A percentile compares a stretch with the other conserved stretches of the same genome.
Conservation (phyloP, 768 basidiomycete genomes). For the Pleurotus platypus region DNA sequence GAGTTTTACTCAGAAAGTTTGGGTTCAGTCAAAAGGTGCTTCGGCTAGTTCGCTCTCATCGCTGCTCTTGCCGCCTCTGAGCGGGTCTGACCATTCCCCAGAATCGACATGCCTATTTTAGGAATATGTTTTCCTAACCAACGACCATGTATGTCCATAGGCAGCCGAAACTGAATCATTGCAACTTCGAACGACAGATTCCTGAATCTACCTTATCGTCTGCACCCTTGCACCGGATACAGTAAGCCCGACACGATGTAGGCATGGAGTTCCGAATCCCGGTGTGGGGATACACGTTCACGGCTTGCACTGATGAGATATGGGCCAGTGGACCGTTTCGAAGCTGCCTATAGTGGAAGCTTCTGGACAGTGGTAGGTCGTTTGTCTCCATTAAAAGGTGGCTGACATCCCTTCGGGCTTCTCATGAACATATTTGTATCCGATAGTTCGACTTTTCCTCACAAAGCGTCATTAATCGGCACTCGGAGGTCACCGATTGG, state of each 20-base stretch:
- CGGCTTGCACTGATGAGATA: slow-evolving; percentile 20
- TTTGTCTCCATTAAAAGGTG: slow-evolving; percentile 1
- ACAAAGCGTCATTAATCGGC: slow-evolving; percentile 6
- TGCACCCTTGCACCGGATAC: slow-evolving; percentile 53
- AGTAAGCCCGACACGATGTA: slow-evolving; percentile 58
- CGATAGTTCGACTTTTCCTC: slow-evolving; percentile 3
- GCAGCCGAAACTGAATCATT: not conserved
- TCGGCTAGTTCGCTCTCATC: not conserved
- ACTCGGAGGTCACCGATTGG: slow-evolving; percentile 11
- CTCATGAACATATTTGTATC: not conserved
- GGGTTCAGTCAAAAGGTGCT: not conserved
- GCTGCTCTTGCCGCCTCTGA: not conserved
- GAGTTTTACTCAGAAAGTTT: slow-evolving; percentile 2
- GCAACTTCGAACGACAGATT: slow-evolving; percentile 6
- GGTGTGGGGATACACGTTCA: slow-evolving; percentile 66
- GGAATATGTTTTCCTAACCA: not conserved
- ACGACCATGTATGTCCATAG: not conserved
- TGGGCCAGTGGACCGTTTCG: slow-evolving; percentile 48
- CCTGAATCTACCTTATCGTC: slow-evolving; percentile 47
- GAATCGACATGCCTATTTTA: not conserved
- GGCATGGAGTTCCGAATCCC: slow-evolving; percentile 67
- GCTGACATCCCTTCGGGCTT: slow-evolving; percentile 7
- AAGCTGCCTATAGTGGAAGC: slow-evolving; percentile 52
- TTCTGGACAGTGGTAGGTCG: slow-evolving; percentile 12
- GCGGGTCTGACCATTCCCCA: not conserved